Base-by-base conservation (phyloP, 345 rosid species). In the Brassica rapa region DNA sequence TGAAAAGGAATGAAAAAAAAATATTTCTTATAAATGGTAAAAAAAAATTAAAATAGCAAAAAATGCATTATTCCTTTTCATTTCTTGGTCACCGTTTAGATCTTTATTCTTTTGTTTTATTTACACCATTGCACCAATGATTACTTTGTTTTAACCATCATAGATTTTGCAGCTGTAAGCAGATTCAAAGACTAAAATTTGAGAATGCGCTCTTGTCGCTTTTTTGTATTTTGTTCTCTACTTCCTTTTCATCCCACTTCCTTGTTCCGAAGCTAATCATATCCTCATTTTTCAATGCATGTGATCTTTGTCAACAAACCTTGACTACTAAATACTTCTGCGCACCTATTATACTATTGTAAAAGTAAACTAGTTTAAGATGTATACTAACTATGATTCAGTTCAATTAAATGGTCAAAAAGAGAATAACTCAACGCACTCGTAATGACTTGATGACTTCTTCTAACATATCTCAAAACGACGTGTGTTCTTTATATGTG, bases 271-370 rank as follows among this genome's bases (percentile, higher is more conserved):
- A 72, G 39, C 77, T 72, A 78, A 72, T 78, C 68, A 78, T 72
- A 24, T 59, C 55, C 62, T 60, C 25, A 46, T 79, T 79, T 79
- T 68, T 12, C 77, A 73, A 53, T 79, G 78, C 82, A 73, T 79
- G 77, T 79, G 74, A 73, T 55, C 12, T 66, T 73, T 66, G 16
- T 62, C 82, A 73, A 68, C 78, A 67, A 73, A 62, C 70, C 70
- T 68, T 68, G 74, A 68, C 82, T 62, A 73, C 55, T 79, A 66
- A 32, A 65, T 30, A 72, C 27, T 14, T 63, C 2, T 21, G 29
- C 62, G 15, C 29, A 77, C 55, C 33, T 70, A 66, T 56, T 72
- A 66, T 57, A 57, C 41, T 57, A 21, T 66, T 43, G 62, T 57
- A 30, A 60, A 78, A 16, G 73, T 60, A 66, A 32, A 30, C 23